phyloP scores from a whole-genome alignment of 345 rosid genomes.

The sweet orange (Citrus sinensis) region DNA sequence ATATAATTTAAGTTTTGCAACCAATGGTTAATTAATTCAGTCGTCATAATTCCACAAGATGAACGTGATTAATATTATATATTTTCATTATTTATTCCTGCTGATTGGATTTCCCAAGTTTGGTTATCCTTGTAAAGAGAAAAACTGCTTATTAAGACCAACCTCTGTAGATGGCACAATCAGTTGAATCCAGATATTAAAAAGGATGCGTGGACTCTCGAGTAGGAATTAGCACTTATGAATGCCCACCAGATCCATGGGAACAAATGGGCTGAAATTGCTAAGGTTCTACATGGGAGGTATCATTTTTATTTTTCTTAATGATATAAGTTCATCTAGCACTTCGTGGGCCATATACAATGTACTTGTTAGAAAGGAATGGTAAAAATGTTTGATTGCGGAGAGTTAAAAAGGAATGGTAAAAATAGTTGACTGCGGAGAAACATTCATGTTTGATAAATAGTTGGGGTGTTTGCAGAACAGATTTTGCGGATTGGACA shows the following conservation, averaged over 20 bases:
- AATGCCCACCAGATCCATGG: conserved; percentile 71
- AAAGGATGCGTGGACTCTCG: conserved; percentile 90
- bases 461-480: background rate
- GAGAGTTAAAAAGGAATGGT: background rate
- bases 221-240: conserved; percentile 83
- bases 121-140: conserved; percentile 8
- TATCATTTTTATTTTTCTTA: conserved; percentile 19
- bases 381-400: background rate
- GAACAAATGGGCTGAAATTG: conserved; percentile 98
- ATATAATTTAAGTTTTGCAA: too few species aligned
- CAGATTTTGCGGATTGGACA: too few species aligned
- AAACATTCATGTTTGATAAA: background rate
- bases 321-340: background rate
- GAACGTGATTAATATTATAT: background rate
- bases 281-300: conserved; percentile 98
- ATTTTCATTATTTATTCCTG: background rate
- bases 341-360: background rate
- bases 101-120: background rate
- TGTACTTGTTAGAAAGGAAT: background rate
- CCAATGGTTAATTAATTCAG: background rate
- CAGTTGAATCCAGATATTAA: conserved; percentile 95
- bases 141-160: background rate
- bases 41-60: background rate
- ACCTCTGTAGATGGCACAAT: conserved; percentile 89
- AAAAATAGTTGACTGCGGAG: background rate